Percentiles rank a stretch among this genome's conserved stretches.
Evolutionary conservation across 805 yeast species (phyloP).

Genomic region (Yarrowia deformans): DNA sequence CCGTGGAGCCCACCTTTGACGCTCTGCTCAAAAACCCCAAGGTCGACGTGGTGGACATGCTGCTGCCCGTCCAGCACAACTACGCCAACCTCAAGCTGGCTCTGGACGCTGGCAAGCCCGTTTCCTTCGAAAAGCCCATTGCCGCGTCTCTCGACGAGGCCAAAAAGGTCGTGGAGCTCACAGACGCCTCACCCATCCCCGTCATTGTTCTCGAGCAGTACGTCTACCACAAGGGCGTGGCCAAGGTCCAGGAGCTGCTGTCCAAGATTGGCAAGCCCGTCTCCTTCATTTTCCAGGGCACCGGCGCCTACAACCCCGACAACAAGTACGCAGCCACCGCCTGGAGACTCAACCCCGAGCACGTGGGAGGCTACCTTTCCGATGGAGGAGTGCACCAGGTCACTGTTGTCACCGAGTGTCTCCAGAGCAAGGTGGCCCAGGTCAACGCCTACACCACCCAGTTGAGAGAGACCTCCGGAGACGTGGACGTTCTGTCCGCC

Average conservation of each 20-base stretch:
- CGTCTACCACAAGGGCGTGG: slow-evolving; percentile 71
- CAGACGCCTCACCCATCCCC: slow-evolving; percentile 68
- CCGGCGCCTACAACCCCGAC: slow-evolving; percentile 60
- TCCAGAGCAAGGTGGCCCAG: slow-evolving; percentile 70
- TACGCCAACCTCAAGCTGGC: slow-evolving; percentile 73
- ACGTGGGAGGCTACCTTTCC: slow-evolving; percentile 88
- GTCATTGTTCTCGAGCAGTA: slow-evolving; percentile 86
- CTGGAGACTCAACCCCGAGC: slow-evolving; percentile 92
- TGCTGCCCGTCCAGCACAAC: slow-evolving; percentile 88
- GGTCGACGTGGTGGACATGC: slow-evolving; percentile 80
- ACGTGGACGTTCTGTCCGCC: slow-evolving; percentile 80
- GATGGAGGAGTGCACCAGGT: slow-evolving; percentile 98
- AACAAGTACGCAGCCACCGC: slow-evolving; percentile 64
- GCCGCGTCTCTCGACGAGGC: slow-evolving; percentile 88
- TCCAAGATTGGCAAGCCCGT: slow-evolving; percentile 71
- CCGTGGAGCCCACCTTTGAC: slow-evolving; percentile 58
- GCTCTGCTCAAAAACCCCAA: slow-evolving; percentile 65
- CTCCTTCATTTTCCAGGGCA: slow-evolving; percentile 51
- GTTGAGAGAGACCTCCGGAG: slow-evolving; percentile 76
- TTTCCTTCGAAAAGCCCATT: slow-evolving; percentile 88
- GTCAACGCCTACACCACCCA: slow-evolving; percentile 82
- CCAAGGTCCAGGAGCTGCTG: slow-evolving; percentile 62
- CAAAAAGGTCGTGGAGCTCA: slow-evolving; percentile 71
- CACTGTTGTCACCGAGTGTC: slow-evolving; percentile 80
- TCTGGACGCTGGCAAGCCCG: slow-evolving; percentile 75